These are phyloP conservation scores for Medicago lupulina DNA, from an alignment of 306 rosid species.

Conservation along the genomic window DNA sequence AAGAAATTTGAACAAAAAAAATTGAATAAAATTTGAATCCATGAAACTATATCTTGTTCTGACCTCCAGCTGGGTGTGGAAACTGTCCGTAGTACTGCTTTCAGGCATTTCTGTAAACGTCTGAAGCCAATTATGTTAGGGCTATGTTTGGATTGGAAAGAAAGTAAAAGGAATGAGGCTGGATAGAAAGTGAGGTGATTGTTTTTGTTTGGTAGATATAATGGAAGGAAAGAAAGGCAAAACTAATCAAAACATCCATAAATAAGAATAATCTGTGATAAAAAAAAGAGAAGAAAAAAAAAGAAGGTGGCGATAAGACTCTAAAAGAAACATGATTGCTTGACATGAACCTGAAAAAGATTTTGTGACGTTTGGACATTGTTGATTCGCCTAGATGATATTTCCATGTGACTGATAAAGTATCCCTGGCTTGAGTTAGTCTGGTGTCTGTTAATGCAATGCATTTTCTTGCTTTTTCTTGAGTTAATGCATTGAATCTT, in stretches of 20 bases:
- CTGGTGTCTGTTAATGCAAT: too few species aligned
- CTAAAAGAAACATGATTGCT: conserved; percentile 4
- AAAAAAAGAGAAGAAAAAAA: too few species aligned
- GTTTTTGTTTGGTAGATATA: too few species aligned
- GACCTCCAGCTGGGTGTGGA: not conserved
- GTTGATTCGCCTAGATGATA: not conserved
- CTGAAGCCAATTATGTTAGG: not conserved
- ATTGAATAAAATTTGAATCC: not conserved
- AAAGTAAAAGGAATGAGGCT: not conserved
- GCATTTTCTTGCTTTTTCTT: too few species aligned
- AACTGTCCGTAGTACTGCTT: not conserved
- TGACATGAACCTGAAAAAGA: conserved; percentile 12
- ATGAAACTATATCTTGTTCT: not conserved
- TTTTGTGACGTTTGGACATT: not conserved
- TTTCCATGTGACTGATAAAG: not conserved
- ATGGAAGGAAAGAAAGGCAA: too few species aligned
- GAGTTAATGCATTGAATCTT: too few species aligned
- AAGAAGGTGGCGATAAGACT: not conserved
- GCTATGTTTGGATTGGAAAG: not conserved
- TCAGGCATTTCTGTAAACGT: not conserved
- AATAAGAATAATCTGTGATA: too few species aligned
- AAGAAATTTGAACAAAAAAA: not conserved
- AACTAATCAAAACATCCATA: not conserved
- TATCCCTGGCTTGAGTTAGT: not conserved
- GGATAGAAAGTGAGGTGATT: not conserved